phyloP scores from a whole-genome alignment of 73 alveolate genomes.

The Paramecium bursaria region DNA sequence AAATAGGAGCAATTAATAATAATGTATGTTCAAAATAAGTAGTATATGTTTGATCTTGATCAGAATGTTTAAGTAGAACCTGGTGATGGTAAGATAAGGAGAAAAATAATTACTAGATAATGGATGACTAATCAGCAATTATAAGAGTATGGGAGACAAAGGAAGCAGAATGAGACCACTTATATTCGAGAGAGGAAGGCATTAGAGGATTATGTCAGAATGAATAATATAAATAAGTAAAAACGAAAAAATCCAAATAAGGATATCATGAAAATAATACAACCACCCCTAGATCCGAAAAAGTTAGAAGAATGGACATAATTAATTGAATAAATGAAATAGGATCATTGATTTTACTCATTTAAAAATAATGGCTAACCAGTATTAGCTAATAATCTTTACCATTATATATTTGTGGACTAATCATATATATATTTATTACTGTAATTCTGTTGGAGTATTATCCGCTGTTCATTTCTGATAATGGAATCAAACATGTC shows the following conservation, averaged over 20 bases:
- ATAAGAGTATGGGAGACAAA: constrained; percentile 3
- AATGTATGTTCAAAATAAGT: constrained; percentile 12
- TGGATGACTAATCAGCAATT: constrained; percentile 55
- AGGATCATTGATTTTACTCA: constrained; percentile 52
- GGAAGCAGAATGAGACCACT: constrained; percentile 27
- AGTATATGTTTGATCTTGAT: constrained; percentile 47
- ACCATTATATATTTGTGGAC: constrained; percentile 76
- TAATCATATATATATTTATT: background rate
- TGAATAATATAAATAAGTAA: background rate
- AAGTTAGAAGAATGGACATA: constrained; percentile 39
- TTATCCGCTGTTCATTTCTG: constrained; percentile 78
- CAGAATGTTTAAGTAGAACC: constrained; percentile 47
- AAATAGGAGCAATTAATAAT: constrained; percentile 6
- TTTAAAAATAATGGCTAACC: constrained; percentile 89
- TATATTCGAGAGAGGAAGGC: constrained; percentile 48
- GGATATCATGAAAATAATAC: constrained; percentile 8
- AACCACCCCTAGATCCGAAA: constrained; percentile 14
- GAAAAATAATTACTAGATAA: constrained; percentile 48
- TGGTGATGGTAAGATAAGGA: constrained; percentile 19
- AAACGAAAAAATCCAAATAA: constrained; percentile 8
- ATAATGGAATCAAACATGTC: constrained; percentile 65
- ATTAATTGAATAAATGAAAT: constrained; percentile 48
- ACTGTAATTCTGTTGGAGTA: constrained; percentile 78
- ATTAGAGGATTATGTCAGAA: constrained; percentile 41
- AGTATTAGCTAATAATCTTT: constrained; percentile 90